Conservation (phyloP, 345 rosid species). For the Gossypium longicalyx region DNA sequence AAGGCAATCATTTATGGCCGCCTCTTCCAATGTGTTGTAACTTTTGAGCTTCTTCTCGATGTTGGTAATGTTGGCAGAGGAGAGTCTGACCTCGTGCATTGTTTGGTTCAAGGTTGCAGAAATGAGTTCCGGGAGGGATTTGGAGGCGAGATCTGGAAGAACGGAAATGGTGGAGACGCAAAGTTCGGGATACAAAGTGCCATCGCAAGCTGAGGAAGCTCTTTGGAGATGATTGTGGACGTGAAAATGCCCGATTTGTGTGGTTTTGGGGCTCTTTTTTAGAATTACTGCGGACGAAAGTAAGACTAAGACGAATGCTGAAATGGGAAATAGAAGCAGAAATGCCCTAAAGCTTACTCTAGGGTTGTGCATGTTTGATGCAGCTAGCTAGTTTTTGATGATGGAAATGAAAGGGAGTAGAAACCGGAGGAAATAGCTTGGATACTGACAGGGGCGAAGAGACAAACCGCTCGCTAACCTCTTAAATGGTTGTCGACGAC, state of each 20-base stretch:
- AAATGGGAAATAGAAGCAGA: constrained; percentile 22
- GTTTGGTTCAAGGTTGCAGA: constrained; percentile 48
- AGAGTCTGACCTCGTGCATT: constrained; percentile 36
- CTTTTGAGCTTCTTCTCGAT: constrained; percentile 23
- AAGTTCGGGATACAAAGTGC: constrained; percentile 50
- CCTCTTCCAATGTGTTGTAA: constrained; percentile 30
- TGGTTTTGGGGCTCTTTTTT: constrained; percentile 11
- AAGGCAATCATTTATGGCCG: constrained; percentile 61
- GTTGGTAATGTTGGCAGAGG: constrained; percentile 41
- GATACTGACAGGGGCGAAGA: neutral
- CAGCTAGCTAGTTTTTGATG: neutral
- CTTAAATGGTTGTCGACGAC: too few species aligned
- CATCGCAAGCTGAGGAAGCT: constrained; percentile 37
- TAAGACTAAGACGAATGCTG: constrained; percentile 14
- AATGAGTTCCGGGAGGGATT: constrained; percentile 39
- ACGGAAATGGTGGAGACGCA: constrained; percentile 52
- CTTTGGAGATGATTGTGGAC: constrained; percentile 24
- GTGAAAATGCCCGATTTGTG: constrained; percentile 25
- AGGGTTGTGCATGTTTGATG: constrained; percentile 18
- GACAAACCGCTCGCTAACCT: too few species aligned
- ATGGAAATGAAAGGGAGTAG: neutral
- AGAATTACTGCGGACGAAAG: neutral
- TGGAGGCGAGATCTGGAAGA: constrained; percentile 43
- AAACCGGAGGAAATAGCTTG: neutral
- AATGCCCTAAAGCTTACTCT: constrained; percentile 15